Base-by-base conservation (phyloP, 805 yeast species). In the Yamadazyma tumulicola region DNA sequence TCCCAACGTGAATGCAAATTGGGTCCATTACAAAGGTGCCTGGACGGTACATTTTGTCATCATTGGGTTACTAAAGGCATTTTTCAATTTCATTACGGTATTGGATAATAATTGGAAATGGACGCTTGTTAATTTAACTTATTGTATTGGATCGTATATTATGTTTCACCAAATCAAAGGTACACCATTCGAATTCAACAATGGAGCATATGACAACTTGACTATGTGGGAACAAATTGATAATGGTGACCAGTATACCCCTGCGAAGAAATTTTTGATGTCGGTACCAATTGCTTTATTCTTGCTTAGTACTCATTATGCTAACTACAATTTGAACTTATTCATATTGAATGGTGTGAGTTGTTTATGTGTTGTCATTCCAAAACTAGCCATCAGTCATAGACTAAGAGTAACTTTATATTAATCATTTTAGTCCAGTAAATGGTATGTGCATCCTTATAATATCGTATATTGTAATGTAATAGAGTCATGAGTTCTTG, bases 211-310 rank as follows among this genome's bases (percentile, higher is more conserved):
- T 61, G 98, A 91, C 56, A 81, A 86, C 52, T 71, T 91, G 47
- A 93, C 96, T 15, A 87, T 91, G 97, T 91, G 98, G 98, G 98
- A 91, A 61, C 98, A 91, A 61, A 81, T 83, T 39, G 94, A 85
- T 58, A 80, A 89, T 51, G 98, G 97, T 39, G 97, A 88, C 54
- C 95, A 88, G 59, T 91, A 89, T 58, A 93, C 98, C 0, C 98
- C 98, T 9, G 81, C 96, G 24, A 89, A 93, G 69, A 91, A 91
- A 61, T 91, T 88, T 54, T 68, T 91, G 46, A 75, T 91, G 65
- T 79, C 85, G 32, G 96, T 93, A n/a, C 98, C 98, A 18, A 85
- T 93, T 44, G 80, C 78, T 6, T 69, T 93, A 51, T 91, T 91
- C 50, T 69, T 91, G 46, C 70, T 87, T 21, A 79, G 93, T 34